Evolutionary conservation across 495 filamentous ascomycete genomes (phyloP).

Genomic region (Lophiostoma macrostomum): DNA sequence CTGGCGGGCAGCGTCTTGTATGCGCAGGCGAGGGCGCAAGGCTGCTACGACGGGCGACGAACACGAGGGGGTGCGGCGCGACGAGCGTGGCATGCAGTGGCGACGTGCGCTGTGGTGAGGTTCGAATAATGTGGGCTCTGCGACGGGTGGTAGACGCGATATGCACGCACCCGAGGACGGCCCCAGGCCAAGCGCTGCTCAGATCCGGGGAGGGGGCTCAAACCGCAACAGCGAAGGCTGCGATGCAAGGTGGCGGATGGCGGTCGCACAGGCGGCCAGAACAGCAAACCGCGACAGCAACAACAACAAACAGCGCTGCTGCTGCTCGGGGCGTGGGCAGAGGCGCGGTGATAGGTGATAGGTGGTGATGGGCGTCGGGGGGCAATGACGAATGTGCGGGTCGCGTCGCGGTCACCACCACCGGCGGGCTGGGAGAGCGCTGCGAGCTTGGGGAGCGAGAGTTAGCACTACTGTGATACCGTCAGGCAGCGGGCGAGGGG

Average conservation of each 20-base stretch:
- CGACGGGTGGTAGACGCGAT: conserved; percentile 20
- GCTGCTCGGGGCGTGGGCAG: too few relatives aligned
- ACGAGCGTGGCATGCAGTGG: conserved; percentile 25
- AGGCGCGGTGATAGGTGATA: too few relatives aligned
- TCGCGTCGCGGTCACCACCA: neutral
- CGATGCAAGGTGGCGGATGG: conserved; percentile 19
- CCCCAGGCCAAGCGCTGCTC: conserved; percentile 16
- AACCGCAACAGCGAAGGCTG: too few relatives aligned
- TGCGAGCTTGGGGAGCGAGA: neutral
- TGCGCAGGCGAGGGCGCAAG: conserved; percentile 1
- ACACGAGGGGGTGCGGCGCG: conserved; percentile 13
- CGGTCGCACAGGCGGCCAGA: conserved; percentile 14
- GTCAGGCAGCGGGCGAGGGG: neutral
- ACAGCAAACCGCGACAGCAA: neutral
- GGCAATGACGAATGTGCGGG: conserved; percentile 1
- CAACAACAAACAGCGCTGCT: neutral
- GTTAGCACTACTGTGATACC: neutral
- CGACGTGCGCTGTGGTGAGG: conserved; percentile 1
- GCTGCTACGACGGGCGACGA: conserved; percentile 5
- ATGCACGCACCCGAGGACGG: conserved; percentile 24
- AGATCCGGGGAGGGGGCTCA: conserved; percentile 18
- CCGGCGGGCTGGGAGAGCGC: neutral
- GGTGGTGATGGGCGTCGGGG: too few relatives aligned
- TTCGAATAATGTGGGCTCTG: conserved; percentile 1
- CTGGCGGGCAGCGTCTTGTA: conserved; percentile 12